These are phyloP conservation scores for Ceratocystis variospora DNA, from an alignment of 2,329 filamentous ascomycete species.

Conservation along the genomic window DNA sequence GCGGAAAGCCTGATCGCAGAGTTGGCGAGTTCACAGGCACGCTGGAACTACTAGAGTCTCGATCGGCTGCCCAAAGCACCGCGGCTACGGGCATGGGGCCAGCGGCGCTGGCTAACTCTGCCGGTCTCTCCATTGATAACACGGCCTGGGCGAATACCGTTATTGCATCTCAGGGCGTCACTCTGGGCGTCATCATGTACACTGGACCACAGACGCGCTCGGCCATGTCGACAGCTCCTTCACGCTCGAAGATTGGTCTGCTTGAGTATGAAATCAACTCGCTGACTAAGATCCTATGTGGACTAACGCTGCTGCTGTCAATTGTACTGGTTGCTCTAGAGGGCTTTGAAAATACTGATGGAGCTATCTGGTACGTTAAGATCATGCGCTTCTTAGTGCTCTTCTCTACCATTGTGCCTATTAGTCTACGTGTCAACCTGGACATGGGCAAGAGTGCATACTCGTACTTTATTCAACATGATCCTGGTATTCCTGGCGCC, in stretches of 20 bases:
- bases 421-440: constrained; percentile 88
- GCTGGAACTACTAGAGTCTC: constrained; percentile 54
- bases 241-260: constrained; percentile 84
- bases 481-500: constrained; percentile 77
- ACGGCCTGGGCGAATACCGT: constrained; percentile 98
- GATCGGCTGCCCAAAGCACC: constrained; percentile 33
- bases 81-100: constrained; percentile 19
- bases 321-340: constrained; percentile 78
- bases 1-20: constrained; percentile 80
- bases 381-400: constrained; percentile 97
- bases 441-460: constrained; percentile 97
- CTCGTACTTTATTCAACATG: constrained; percentile 85
- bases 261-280: constrained; percentile 95
- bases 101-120: constrained; percentile 35
- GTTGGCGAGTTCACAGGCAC: constrained; percentile 95
- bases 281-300: constrained; percentile 87
- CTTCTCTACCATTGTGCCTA: constrained; percentile 98
- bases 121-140: constrained; percentile 82
- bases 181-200: constrained; percentile 82
- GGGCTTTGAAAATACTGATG: constrained; percentile 55
- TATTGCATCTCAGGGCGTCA: constrained; percentile 80
- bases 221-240: constrained; percentile 80
- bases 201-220: constrained; percentile 90
- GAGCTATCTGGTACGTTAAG: constrained; percentile 77
- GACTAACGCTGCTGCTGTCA: constrained; percentile 73